Conservation (phyloP, 305 asterid genomes). For the Withania somnifera region DNA sequence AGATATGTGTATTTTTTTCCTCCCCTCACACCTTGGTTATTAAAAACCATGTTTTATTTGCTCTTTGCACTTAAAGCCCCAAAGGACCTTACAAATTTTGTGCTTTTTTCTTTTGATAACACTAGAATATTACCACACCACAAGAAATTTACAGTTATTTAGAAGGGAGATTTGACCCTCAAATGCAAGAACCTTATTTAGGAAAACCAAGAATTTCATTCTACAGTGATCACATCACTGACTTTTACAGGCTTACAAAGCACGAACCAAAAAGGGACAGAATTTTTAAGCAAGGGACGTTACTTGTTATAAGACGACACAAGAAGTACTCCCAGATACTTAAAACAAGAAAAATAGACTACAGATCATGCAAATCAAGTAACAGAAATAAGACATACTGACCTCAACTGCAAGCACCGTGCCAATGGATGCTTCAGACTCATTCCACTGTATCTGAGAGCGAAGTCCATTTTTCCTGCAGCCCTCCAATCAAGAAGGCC, state of each 20-base stretch:
- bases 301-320: not conserved
- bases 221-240: not conserved
- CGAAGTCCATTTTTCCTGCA: constrained; percentile 75
- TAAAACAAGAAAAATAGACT: not conserved
- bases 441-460: constrained; percentile 96
- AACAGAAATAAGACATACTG: constrained; percentile 10
- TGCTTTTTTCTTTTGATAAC: too few relatives aligned
- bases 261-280: not conserved
- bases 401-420: constrained; percentile 97
- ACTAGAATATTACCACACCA: not conserved
- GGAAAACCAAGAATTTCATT: not conserved
- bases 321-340: not conserved
- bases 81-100: too few relatives aligned
- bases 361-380: not conserved
- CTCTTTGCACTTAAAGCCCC: too few relatives aligned
- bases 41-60: too few relatives aligned
- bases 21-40: too few relatives aligned
- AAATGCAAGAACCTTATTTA: not conserved
- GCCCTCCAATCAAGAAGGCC: constrained; percentile 99
- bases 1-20: too few relatives aligned
- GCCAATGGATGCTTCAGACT: constrained; percentile 96
- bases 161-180: not conserved
- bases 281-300: not conserved
- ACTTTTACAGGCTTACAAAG: not conserved
- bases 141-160: not conserved